Evolutionary conservation across 352 stramenopile genomes (phyloP).

Genomic region (Globisporangium camurandrum): DNA sequence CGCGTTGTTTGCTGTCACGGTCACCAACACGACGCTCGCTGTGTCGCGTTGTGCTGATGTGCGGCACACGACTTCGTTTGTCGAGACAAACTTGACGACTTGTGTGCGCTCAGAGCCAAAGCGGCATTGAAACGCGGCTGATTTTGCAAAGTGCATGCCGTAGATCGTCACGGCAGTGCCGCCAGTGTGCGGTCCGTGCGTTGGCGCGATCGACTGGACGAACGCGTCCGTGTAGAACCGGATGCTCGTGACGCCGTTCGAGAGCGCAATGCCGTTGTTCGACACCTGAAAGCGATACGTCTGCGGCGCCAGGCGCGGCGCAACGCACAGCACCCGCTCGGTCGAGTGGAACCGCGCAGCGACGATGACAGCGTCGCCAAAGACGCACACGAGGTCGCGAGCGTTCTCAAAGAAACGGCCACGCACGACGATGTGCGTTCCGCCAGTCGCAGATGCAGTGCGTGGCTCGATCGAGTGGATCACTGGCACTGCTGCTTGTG

Average conservation of each 20-base stretch:
- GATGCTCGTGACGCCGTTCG: conserved; percentile 48
- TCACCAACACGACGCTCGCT: conserved; percentile 31
- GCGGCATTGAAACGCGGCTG: conserved; percentile 45
- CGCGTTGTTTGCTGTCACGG: conserved; percentile 65
- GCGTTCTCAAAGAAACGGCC: conserved; percentile 77
- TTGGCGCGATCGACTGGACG: conserved; percentile 60
- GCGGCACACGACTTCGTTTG: conserved; percentile 62
- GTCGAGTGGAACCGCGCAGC: conserved; percentile 41
- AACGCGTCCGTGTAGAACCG: conserved; percentile 69
- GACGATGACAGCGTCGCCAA: conserved; percentile 47
- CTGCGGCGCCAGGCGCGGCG: conserved; percentile 45
- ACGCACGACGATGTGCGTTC: conserved; percentile 61
- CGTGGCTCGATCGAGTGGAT: conserved; percentile 14
- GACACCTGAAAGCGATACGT: conserved; percentile 70
- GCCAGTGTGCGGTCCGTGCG: conserved; percentile 59
- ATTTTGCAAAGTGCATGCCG: conserved; percentile 72
- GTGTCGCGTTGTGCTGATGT: conserved; percentile 39
- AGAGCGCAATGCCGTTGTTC: conserved; percentile 62
- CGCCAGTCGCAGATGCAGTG: conserved; percentile 19
- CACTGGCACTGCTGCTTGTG: conserved; percentile 5
- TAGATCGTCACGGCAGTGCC: conserved; percentile 80
- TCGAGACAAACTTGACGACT: conserved; percentile 59
- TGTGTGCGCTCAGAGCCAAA: conserved; percentile 62
- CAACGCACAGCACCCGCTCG: conserved; percentile 42
- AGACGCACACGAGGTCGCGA: conserved; percentile 70